Evolutionary conservation across 495 filamentous ascomycete species (phyloP).

Genomic region (Chaetomidium leptoderma): DNA sequence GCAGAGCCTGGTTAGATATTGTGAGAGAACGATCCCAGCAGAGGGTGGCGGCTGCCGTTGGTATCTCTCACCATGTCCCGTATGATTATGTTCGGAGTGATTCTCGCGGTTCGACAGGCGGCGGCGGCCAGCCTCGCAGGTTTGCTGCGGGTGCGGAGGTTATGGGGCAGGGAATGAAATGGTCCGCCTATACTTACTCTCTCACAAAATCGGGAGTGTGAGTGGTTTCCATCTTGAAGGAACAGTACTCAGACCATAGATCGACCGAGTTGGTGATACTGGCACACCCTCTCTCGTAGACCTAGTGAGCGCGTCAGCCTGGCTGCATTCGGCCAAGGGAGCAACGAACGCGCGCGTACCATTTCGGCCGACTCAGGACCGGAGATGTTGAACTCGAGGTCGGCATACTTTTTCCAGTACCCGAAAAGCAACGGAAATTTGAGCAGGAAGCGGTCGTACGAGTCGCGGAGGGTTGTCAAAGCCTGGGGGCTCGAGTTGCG

Average conservation of each 20-base stretch:
- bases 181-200: conserved; percentile 87
- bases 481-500: conserved; percentile 94
- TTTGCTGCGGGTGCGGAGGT: conserved; percentile 43
- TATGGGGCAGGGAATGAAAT: conserved; percentile 64
- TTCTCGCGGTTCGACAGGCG: conserved; percentile 28
- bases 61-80: conserved; percentile 51
- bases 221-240: conserved; percentile 94
- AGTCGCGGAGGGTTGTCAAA: conserved; percentile 74
- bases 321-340: not conserved
- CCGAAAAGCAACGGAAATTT: conserved; percentile 96
- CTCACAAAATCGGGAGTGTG: conserved; percentile 92
- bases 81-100: conserved; percentile 26
- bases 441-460: conserved; percentile 88
- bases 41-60: conserved; percentile 44
- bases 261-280: conserved; percentile 92
- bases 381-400: conserved; percentile 92
- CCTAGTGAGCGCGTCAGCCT: conserved; percentile 46
- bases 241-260: conserved; percentile 94
- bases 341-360: conserved; percentile 51
- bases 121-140: conserved; percentile 27
- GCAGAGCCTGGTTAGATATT: conserved; percentile 54
- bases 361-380: conserved; percentile 97
- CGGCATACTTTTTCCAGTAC: conserved; percentile 99
- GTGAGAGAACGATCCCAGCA: conserved; percentile 54
- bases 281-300: conserved; percentile 92